Conservation (phyloP, 2,329 filamentous ascomycete species). For the Hortaea werneckii region DNA sequence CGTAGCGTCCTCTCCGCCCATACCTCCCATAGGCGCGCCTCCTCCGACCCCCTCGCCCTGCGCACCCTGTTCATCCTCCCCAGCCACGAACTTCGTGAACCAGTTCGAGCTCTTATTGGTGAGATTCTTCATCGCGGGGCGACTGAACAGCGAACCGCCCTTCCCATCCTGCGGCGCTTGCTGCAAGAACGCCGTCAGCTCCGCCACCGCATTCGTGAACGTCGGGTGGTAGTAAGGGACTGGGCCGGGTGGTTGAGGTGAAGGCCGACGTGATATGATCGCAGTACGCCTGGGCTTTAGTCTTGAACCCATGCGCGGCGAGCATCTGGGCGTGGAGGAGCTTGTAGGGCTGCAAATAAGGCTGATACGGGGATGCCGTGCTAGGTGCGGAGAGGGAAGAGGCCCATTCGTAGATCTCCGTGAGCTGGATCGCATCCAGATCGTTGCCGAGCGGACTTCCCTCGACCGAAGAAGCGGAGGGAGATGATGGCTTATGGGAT, state of each 20-base stretch:
- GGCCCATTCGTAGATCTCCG: constrained; percentile 89
- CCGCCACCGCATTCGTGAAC: constrained; percentile 68
- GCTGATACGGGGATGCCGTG: constrained; percentile 39
- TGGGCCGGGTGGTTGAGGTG: constrained; percentile 69
- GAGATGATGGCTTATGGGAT: constrained; percentile 50
- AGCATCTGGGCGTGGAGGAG: constrained; percentile 75
- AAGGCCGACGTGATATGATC: constrained; percentile 70
- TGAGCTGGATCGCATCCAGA: constrained; percentile 80
- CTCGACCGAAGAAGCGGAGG: constrained; percentile 44
- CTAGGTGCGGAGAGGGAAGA: constrained; percentile 53
- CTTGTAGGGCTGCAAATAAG: constrained; percentile 86
- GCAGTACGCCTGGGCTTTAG: constrained; percentile 84
- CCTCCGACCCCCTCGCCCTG: constrained; percentile 41
- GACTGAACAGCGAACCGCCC: constrained; percentile 74
- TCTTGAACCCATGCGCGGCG: constrained; percentile 70
- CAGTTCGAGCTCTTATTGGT: constrained; percentile 82
- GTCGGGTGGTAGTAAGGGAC: constrained; percentile 74
- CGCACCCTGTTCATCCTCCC: constrained; percentile 65
- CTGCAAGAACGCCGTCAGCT: constrained; percentile 71
- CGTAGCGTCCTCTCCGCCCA: constrained; percentile 2
- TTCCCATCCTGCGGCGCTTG: constrained; percentile 62
- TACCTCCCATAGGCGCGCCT: neutral
- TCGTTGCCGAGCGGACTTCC: constrained; percentile 53
- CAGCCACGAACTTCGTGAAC: constrained; percentile 93
- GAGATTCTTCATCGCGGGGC: constrained; percentile 91